Evolutionary conservation across 2,329 filamentous ascomycete species (phyloP), one percentile per base, ranked within the genome.

Genomic region (Alternaria novae-zelandiae): DNA sequence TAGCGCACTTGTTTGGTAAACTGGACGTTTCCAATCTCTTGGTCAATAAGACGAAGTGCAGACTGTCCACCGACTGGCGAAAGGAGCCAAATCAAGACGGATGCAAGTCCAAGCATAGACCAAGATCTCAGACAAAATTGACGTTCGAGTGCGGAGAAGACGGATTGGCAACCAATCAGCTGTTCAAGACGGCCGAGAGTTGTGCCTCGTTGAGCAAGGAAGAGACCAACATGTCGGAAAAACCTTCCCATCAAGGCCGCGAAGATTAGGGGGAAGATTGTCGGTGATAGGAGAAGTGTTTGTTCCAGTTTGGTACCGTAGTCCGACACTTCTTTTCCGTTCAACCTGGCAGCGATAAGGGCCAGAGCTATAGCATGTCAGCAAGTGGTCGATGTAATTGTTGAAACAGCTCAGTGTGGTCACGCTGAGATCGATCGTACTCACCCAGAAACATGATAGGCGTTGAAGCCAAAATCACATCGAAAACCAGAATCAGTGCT

Each of bases 11-110:
- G 66, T 17, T 45, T 62, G 21, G 60, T 69, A 6, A 63, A 64
- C 10, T 59, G 41, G 8, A 70, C 46, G n/a, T 64, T 53, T 10
- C 60, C 49, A 5, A 26, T 49, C 43, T 76, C 68, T 41, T 66
- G 63, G 13, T 61, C 49, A 5, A 75, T 49, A 5, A 77, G 54
- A 13, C 75, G 70, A n/a, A 77, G 67, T 2, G 74, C 72, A 15
- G 74, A 72, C 49, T 76, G 75, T 11, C 74, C 75, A 12, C 75
- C 74, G 12, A 77, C 63, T 1, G 75, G 74, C 6, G 75, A 76
- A 8, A 76, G 64, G 2, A 75, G 61, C 75, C 74, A 77, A 2
- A 76, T 26, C 3, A 75, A 43, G 32, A 70, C 66, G 6, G 74
- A 63, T 9, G 68, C 57, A 4, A 76, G 25, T 5, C 75, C 74